These are phyloP conservation scores for Dioszegia aurantiaca DNA, from an alignment of 768 basidiomycete genomes.

Conservation along the genomic window DNA sequence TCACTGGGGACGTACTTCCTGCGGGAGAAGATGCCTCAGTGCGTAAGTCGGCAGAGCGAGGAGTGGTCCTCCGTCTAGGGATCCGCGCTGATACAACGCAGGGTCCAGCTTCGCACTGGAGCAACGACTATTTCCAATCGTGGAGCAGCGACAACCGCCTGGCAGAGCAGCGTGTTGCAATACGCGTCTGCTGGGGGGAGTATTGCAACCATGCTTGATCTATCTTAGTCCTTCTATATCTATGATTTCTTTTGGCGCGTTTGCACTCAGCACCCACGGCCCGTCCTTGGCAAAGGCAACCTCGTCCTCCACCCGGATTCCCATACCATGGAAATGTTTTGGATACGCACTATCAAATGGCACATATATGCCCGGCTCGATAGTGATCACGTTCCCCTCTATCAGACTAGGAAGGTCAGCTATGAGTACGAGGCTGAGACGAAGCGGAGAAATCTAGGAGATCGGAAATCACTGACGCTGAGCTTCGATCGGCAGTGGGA, in stretches of 20 bases:
- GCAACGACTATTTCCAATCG: no score
- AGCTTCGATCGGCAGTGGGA: slow-evolving; percentile 47
- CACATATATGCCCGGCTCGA: slow-evolving; percentile 85
- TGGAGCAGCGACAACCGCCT: no score
- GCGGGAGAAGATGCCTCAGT: no score
- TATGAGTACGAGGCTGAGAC: neutral
- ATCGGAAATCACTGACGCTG: slow-evolving; percentile 38
- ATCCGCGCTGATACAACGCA: no score
- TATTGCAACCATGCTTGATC: no score
- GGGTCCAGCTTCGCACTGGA: no score
- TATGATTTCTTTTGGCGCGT: slow-evolving; percentile 52
- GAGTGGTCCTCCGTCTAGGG: no score
- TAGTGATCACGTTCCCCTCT: slow-evolving; percentile 84
- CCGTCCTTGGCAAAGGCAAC: slow-evolving; percentile 48
- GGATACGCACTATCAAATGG: slow-evolving; percentile 77
- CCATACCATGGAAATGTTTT: slow-evolving; percentile 81
- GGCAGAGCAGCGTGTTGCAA: no score
- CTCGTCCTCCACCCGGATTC: slow-evolving; percentile 72
- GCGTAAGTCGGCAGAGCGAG: no score
- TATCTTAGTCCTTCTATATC: slow-evolving; percentile 47
- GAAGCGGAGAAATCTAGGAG: neutral
- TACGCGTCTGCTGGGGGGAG: no score
- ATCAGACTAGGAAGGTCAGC: slow-evolving; percentile 57
- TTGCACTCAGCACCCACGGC: slow-evolving; percentile 44
- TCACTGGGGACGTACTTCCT: no score